These are phyloP conservation scores for Trematosphaeria pertusa DNA, from an alignment of 2,329 filamentous ascomycete species.

Conservation along the genomic window DNA sequence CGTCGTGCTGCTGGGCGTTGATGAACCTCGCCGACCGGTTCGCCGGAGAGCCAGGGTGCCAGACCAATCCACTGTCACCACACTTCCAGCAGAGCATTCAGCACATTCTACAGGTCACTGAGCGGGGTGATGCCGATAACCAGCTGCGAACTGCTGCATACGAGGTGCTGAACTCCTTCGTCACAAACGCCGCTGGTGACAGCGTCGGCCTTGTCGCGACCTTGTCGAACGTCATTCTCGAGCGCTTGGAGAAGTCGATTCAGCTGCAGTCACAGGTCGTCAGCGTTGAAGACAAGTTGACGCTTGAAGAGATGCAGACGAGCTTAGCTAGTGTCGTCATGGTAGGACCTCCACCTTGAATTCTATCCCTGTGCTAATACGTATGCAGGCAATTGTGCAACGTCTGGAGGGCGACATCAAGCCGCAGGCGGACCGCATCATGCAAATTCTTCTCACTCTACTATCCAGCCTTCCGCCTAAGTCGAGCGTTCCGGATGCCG, in stretches of 20 bases:
- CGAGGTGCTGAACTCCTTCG: slow-evolving; percentile 94
- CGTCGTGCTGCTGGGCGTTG: slow-evolving; percentile 97
- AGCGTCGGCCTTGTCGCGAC: slow-evolving; percentile 81
- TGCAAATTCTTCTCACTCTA: slow-evolving; percentile 85
- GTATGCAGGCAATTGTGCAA: slow-evolving; percentile 74
- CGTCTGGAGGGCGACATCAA: slow-evolving; percentile 90
- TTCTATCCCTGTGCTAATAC: slow-evolving; percentile 16
- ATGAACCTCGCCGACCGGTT: slow-evolving; percentile 99
- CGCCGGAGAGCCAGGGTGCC: slow-evolving; percentile 80
- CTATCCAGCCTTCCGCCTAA: slow-evolving; percentile 79
- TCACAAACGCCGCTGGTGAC: slow-evolving; percentile 87
- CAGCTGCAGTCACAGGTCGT: slow-evolving; percentile 92
- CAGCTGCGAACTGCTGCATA: slow-evolving; percentile 94
- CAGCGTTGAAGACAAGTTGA: slow-evolving; percentile 95
- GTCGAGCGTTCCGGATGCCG: slow-evolving; percentile 91
- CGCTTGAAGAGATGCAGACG: slow-evolving; percentile 96
- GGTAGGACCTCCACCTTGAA: slow-evolving; percentile 39
- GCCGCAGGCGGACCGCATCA: slow-evolving; percentile 91
- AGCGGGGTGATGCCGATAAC: slow-evolving; percentile 81
- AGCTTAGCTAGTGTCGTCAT: slow-evolving; percentile 91
- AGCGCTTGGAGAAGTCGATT: slow-evolving; percentile 88
- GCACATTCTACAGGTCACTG: slow-evolving; percentile 84
- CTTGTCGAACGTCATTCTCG: slow-evolving; percentile 86
- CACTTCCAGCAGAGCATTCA: slow-evolving; percentile 94
- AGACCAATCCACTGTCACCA: slow-evolving; percentile 81